Percentiles rank a stretch among this genome's conserved stretches.
Conservation (phyloP, 345 rosid genomes). For the Erysimum cheiranthoides region DNA sequence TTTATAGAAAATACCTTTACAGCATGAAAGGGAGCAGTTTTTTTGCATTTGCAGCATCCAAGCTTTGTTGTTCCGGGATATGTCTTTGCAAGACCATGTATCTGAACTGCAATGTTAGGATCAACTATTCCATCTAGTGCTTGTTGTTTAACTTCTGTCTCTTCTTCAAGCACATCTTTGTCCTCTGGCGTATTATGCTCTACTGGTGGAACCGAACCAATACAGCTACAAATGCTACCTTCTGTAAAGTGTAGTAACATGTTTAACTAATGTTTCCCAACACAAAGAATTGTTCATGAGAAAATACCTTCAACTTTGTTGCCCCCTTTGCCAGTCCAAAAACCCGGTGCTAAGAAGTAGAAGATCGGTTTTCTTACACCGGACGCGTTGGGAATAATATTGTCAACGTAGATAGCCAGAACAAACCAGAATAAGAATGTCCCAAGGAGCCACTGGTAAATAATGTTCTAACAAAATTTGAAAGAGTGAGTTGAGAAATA, state of each 20-base stretch:
- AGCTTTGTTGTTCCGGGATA: slow-evolving; percentile 66
- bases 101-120: slow-evolving; percentile 77
- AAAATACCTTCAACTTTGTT: slow-evolving; percentile 64
- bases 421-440: slow-evolving; percentile 69
- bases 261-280: not conserved
- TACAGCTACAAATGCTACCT: slow-evolving; percentile 82
- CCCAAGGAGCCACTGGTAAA: slow-evolving; percentile 66
- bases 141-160: slow-evolving; percentile 63
- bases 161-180: slow-evolving; percentile 86
- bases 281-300: not conserved
- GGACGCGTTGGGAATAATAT: slow-evolving; percentile 78
- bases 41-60: slow-evolving; percentile 74
- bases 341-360: slow-evolving; percentile 77
- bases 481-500: slow-evolving; percentile 25
- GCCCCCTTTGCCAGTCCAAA: slow-evolving; percentile 89
- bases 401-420: slow-evolving; percentile 82
- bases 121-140: slow-evolving; percentile 52
- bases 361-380: slow-evolving; percentile 73
- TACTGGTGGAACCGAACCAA: slow-evolving; percentile 59
- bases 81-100: slow-evolving; percentile 73
- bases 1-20: slow-evolving; percentile 50
- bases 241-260: slow-evolving; percentile 48
- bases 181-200: slow-evolving; percentile 68
- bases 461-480: slow-evolving; percentile 60
- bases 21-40: slow-evolving; percentile 79